Conservation (phyloP, 2,329 filamentous ascomycete genomes). For the Paraconiothyrium brasiliense region DNA sequence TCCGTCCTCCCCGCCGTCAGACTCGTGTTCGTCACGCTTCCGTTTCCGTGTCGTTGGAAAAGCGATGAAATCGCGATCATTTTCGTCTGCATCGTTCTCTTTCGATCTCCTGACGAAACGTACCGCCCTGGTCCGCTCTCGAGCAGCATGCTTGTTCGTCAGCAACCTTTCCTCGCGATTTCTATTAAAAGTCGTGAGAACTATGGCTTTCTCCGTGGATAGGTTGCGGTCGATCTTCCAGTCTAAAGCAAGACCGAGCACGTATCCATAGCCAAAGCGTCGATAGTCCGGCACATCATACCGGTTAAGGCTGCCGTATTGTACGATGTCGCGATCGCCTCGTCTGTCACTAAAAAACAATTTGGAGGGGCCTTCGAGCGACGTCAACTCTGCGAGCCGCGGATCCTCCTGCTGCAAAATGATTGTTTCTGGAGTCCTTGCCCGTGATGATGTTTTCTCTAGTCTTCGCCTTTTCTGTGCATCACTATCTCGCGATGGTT, state of each 20-base stretch:
- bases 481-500: not conserved
- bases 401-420: not conserved
- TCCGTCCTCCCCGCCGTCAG: slow-evolving; percentile 11
- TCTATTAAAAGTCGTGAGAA: slow-evolving; percentile 44
- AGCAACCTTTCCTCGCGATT: slow-evolving; percentile 60
- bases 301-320: slow-evolving; percentile 77
- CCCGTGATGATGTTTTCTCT: not conserved
- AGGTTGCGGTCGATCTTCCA: slow-evolving; percentile 74
- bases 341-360: slow-evolving; percentile 66
- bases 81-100: slow-evolving; percentile 11
- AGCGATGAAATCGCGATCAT: slow-evolving; percentile 41
- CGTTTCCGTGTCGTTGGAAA: slow-evolving; percentile 33
- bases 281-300: slow-evolving; percentile 77
- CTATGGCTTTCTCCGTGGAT: slow-evolving; percentile 60
- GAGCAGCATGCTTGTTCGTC: slow-evolving; percentile 31
- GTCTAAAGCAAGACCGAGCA: slow-evolving; percentile 71
- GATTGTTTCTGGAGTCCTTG: not conserved
- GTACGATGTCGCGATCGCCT: slow-evolving; percentile 78
- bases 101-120: slow-evolving; percentile 33
- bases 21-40: slow-evolving; percentile 29
- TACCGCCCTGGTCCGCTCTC: slow-evolving; percentile 36
- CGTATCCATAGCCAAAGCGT: slow-evolving; percentile 71
- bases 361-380: slow-evolving; percentile 18
- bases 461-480: not conserved
- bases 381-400: slow-evolving; percentile 8